These are phyloP conservation scores for Neonectria hederae DNA, from an alignment of 2,329 filamentous ascomycete species.

Conservation along the genomic window DNA sequence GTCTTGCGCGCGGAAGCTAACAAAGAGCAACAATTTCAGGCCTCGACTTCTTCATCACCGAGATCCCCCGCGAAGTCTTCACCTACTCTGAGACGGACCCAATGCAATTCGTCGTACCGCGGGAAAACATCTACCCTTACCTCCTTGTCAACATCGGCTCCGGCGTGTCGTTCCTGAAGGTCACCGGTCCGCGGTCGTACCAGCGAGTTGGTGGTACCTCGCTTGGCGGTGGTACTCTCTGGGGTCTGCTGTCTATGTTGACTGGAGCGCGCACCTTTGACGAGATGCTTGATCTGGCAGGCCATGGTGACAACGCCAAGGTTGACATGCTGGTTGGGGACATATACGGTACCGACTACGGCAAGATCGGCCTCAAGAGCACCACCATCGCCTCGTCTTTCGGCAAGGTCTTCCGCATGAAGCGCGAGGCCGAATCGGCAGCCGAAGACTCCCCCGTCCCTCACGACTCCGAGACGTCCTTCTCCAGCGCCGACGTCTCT, in stretches of 20 bases:
- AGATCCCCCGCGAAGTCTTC: constrained; percentile 96
- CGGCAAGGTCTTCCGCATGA: constrained; percentile 95
- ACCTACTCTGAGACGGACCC: constrained; percentile 92
- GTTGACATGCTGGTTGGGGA: constrained; percentile 98
- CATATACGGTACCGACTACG: constrained; percentile 96
- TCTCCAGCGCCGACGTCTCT: constrained; percentile 86
- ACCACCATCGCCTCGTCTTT: constrained; percentile 96
- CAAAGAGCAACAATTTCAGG: constrained; percentile 57
- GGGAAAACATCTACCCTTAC: constrained; percentile 91
- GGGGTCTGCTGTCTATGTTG: constrained; percentile 90
- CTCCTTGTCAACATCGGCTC: constrained; percentile 98
- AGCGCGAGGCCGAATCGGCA: constrained; percentile 80
- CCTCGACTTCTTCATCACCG: constrained; percentile 98
- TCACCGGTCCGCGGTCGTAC: constrained; percentile 86
- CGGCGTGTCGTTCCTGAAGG: constrained; percentile 96
- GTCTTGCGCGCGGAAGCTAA: constrained; percentile 19
- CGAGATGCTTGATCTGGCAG: constrained; percentile 94
- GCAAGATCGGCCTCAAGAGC: constrained; percentile 95
- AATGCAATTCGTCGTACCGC: constrained; percentile 85
- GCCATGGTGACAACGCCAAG: constrained; percentile 87
- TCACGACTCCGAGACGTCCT: constrained; percentile 61
- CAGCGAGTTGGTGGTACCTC: constrained; percentile 95
- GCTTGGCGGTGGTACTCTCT: constrained; percentile 95
- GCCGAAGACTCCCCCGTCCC: constrained; percentile 75
- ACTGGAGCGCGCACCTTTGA: constrained; percentile 97